Base-by-base conservation (phyloP, 352 stramenopile genomes). In the Phytophthora constricta region DNA sequence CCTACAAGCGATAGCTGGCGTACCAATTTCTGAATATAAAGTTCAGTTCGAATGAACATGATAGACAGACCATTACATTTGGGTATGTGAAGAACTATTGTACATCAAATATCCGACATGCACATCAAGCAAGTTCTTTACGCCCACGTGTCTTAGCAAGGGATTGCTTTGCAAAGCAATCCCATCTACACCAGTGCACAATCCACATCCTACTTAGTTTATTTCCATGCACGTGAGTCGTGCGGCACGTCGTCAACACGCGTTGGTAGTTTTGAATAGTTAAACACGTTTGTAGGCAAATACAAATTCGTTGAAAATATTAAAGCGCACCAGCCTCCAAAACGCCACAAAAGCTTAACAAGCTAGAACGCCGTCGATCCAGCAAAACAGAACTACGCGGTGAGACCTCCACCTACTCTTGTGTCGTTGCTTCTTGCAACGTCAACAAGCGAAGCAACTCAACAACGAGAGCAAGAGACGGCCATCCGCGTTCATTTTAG, bases 21-120 rank as follows among this genome's bases (percentile, higher is more conserved):
- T 74, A 72, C 54, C 60, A 34, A 60, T 60, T 45, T 17, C 49
- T 65, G 56, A 71, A 62, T 60, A 59, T 70, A 71, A 66, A 74
- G 53, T 59, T 65, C 60, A 70, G 54, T 54, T 43, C 25, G 31
- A 58, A 70, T 66, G 66, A 62, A 69, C 46, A 67, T 53, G 11
- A 51, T 41, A 39, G 17, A 34, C 31, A 37, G 31, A 37, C 31
- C 31, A 37, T 11, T 37, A 37, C 31, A 37, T 37, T 11, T 11
- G 31, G 7, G 31, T 37, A 11, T 11, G 7, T 37, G 31, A 37
- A 7, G 31, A 37, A 11, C 31, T 37, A n/a, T n/a, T n/a, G n/a
- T n/a, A n/a, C n/a, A n/a, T n/a, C n/a, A n/a, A n/a, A n/a, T n/a
- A n/a, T n/a, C n/a, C n/a, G n/a, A n/a, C n/a, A n/a, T n/a, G n/a